phyloP scores from a whole-genome alignment of 2,329 filamentous ascomycete genomes.

The Diaporthe sp. region DNA sequence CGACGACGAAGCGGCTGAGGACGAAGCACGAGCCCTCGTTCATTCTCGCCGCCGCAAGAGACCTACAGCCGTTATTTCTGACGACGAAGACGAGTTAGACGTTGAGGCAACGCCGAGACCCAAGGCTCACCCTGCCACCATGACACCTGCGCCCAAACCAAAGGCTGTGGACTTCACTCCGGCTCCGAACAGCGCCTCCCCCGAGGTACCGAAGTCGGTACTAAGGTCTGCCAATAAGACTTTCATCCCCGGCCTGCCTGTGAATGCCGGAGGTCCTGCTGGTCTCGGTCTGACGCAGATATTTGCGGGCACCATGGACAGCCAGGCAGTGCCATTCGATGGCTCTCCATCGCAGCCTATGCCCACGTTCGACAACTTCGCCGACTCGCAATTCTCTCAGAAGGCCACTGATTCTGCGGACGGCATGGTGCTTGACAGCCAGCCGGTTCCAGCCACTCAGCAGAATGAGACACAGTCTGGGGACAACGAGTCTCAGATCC shows the following conservation, averaged over 20 bases:
- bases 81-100: constrained; percentile 73
- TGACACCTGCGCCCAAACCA: constrained; percentile 32
- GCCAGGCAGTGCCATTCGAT: constrained; percentile 53
- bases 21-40: constrained; percentile 24
- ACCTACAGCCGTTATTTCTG: constrained; percentile 67
- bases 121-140: constrained; percentile 55
- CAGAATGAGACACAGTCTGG: constrained; percentile 49
- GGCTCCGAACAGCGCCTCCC: constrained; percentile 59
- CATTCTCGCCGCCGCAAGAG: constrained; percentile 62
- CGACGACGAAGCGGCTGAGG: constrained; percentile 48
- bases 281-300: constrained; percentile 87
- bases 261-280: constrained; percentile 65
- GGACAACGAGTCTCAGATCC: constrained; percentile 49
- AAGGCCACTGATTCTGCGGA: constrained; percentile 68
- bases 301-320: constrained; percentile 90
- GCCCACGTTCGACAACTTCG: constrained; percentile 68
- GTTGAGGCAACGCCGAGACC: constrained; percentile 63
- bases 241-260: constrained; percentile 77
- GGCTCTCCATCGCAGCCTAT: constrained; percentile 61
- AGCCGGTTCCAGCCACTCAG: constrained; percentile 51
- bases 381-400: constrained; percentile 73
- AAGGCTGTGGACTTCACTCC: constrained; percentile 44
- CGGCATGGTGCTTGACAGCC: constrained; percentile 61
- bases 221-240: constrained; percentile 77
- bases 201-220: constrained; percentile 71